Percentiles rank a stretch among this genome's conserved stretches.
These are phyloP conservation scores for Quercus tomentella DNA, from an alignment of 331 rosid genomes.

Conservation along the genomic window DNA sequence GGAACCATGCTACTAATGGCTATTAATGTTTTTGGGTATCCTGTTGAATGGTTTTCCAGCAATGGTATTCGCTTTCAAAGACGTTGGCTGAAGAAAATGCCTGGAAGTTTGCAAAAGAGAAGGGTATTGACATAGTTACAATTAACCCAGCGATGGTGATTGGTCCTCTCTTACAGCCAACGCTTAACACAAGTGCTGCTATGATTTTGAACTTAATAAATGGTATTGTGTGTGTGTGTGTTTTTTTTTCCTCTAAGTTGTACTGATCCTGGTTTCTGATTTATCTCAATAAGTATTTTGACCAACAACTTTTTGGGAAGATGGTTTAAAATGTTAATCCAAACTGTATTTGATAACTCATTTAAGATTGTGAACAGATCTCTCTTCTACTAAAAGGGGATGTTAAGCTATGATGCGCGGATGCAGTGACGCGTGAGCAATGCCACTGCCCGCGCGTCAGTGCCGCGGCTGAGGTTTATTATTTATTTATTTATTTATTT, in stretches of 20 bases:
- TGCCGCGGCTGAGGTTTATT: no score
- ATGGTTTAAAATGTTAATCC: no score
- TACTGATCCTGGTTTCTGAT: neutral
- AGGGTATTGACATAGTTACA: conserved; percentile 67
- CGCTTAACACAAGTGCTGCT: conserved; percentile 58
- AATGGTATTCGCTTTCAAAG: conserved; percentile 77
- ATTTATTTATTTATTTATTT: no score
- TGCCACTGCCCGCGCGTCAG: accelerated
- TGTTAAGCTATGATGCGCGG: neutral
- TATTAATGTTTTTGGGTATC: neutral
- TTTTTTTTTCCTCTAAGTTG: neutral
- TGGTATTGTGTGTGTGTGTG: conserved; percentile 32
- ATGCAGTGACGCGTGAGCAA: accelerated
- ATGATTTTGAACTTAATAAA: conserved; percentile 41
- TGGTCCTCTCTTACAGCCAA: conserved; percentile 79
- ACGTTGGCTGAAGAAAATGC: conserved; percentile 91
- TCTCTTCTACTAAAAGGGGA: neutral
- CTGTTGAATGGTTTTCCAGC: conserved; percentile 29
- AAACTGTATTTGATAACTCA: no score
- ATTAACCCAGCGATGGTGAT: conserved; percentile 68
- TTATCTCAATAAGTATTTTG: neutral
- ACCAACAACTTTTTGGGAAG: neutral
- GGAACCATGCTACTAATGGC: neutral
- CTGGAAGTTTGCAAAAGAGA: conserved; percentile 80
- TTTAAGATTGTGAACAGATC: no score